phyloP scores from a whole-genome alignment of 257 asterid species.

The Paulownia fortunei region DNA sequence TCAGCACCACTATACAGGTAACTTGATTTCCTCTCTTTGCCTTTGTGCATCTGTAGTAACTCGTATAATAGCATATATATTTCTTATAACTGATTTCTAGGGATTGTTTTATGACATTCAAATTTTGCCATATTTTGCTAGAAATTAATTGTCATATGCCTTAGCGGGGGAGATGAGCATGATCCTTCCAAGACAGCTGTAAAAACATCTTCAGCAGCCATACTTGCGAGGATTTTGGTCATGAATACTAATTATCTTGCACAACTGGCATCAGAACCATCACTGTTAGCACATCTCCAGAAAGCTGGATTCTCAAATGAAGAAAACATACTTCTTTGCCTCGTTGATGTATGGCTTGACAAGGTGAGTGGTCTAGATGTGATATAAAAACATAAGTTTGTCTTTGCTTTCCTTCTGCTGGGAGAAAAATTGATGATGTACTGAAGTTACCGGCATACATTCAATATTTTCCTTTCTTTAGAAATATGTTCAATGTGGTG shows the following conservation, averaged over 20 bases:
- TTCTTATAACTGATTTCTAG: conserved; percentile 7
- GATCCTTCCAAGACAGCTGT: conserved; percentile 87
- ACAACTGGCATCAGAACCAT: conserved; percentile 82
- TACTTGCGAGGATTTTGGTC: conserved; percentile 91
- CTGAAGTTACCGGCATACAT: conserved; percentile 3
- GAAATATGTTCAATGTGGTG: not conserved
- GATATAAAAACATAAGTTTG: conserved; percentile 10
- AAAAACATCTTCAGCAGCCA: conserved; percentile 83
- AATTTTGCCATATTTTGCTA: conserved; percentile 39
- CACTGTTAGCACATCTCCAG: conserved; percentile 68
- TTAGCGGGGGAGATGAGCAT: conserved; percentile 87
- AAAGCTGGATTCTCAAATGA: conserved; percentile 78
- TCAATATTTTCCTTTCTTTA: not conserved
- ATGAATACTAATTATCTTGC: conserved; percentile 90
- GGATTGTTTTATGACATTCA: conserved; percentile 17
- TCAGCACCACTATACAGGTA: conserved; percentile 84
- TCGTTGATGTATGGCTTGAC: conserved; percentile 95
- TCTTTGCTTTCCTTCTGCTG: conserved; percentile 19
- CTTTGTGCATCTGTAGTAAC: conserved; percentile 1
- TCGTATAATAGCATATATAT: not conserved
- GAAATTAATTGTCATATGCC: conserved; percentile 82
- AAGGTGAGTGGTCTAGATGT: conserved; percentile 55
- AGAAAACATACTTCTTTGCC: conserved; percentile 88
- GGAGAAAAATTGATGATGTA: conserved; percentile 2
- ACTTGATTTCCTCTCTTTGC: conserved; percentile 22